A percentile compares a stretch with the other conserved stretches of the same genome.
These are phyloP conservation scores for Tricholomella constricta DNA, from an alignment of 768 basidiomycete genomes.

Conservation along the genomic window DNA sequence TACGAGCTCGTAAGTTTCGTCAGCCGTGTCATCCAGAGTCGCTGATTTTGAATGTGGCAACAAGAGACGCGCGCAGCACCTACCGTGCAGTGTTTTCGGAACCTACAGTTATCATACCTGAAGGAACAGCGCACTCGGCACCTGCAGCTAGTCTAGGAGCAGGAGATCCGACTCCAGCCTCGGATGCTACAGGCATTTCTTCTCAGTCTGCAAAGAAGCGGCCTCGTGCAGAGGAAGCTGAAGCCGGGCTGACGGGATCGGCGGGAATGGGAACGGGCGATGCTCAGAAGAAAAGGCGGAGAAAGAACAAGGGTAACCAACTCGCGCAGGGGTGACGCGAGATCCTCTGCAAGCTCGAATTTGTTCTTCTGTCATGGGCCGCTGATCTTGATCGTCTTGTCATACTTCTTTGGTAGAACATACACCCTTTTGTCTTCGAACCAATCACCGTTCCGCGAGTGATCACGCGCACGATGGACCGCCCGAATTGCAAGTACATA, in stretches of 20 bases:
- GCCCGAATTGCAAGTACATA: too few species aligned
- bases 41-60: background rate
- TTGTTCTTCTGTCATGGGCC: background rate
- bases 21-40: background rate
- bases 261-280: too few species aligned
- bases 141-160: too few species aligned
- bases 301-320: constrained; percentile 21
- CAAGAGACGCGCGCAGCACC: constrained; percentile 79
- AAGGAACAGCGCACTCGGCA: constrained; percentile 2
- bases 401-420: too few species aligned
- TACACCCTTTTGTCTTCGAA: too few species aligned
- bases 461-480: too few species aligned
- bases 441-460: too few species aligned
- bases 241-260: background rate
- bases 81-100: constrained; percentile 81
- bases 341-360: too few species aligned
- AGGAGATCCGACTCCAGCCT: background rate
- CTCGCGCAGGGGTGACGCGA: background rate
- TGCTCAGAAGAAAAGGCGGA: constrained; percentile 31
- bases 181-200: background rate
- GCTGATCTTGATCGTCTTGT: background rate
- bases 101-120: constrained; percentile 64
- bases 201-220: constrained; percentile 21
- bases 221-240: constrained; percentile 21
- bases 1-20: constrained; percentile 69